Conservation (phyloP, 352 stramenopile species). For the Vaucheria bursata region DNA sequence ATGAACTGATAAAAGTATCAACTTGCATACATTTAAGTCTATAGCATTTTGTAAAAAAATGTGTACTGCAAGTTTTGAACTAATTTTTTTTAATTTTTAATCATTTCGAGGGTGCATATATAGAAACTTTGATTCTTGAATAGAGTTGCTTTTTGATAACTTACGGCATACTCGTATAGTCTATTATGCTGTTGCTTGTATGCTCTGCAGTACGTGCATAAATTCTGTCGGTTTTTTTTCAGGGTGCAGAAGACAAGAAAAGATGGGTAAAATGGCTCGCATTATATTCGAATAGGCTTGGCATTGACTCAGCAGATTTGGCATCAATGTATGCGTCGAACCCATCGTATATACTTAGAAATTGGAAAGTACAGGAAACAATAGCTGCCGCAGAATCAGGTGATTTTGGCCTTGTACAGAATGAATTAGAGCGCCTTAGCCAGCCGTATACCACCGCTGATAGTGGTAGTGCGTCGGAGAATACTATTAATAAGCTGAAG, state of each 20-base stretch:
- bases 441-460: constrained; percentile 27
- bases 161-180: too few species aligned
- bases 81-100: too few species aligned
- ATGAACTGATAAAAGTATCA: too few species aligned
- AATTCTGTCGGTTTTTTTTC: too few species aligned
- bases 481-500: constrained; percentile 9
- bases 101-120: too few species aligned
- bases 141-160: too few species aligned
- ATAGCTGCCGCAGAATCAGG: constrained; percentile 67
- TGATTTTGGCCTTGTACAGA: constrained; percentile 57
- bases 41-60: too few species aligned
- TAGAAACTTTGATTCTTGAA: too few species aligned
- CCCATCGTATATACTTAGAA: constrained; percentile 49
- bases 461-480: not conserved
- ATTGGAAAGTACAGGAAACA: constrained; percentile 68
- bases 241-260: constrained; percentile 31
- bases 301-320: constrained; percentile 37
- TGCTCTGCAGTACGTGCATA: too few species aligned
- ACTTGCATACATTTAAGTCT: too few species aligned
- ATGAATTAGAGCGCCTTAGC: constrained; percentile 22
- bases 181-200: too few species aligned
- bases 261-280: constrained; percentile 22
- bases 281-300: constrained; percentile 18
- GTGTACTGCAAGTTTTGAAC: too few species aligned
- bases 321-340: constrained; percentile 57